A percentile compares a stretch with the other conserved stretches of the same genome.
Conservation (phyloP, 2,329 filamentous ascomycete genomes). For the Fusarium beomiforme region DNA sequence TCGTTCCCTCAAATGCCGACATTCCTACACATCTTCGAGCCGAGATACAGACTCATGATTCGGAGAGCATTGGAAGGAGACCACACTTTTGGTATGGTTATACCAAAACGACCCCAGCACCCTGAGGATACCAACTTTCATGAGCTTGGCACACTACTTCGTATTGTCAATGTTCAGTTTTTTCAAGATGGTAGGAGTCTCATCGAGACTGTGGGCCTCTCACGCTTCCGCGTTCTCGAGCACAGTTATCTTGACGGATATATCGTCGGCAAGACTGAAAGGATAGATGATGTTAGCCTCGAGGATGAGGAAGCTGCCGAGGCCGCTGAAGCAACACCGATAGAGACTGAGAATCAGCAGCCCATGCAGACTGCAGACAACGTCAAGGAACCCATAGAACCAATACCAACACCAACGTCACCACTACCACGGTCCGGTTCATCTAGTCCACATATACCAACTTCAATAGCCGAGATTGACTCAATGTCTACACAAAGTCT, state of each 20-base stretch:
- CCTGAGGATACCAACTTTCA: conserved; percentile 62
- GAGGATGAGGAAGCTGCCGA: conserved; percentile 83
- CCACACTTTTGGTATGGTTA: conserved; percentile 85
- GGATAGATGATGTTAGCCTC: conserved; percentile 82
- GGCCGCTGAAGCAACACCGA: conserved; percentile 63
- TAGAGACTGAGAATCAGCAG: background rate
- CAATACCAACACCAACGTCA: background rate
- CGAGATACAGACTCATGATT: conserved; percentile 92
- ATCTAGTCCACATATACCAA: conserved; percentile 4
- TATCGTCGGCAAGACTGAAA: conserved; percentile 77
- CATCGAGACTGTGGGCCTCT: conserved; percentile 79
- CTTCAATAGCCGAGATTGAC: conserved; percentile 31
- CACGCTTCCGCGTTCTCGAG: conserved; percentile 77
- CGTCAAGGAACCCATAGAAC: conserved; percentile 1
- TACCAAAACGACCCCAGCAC: conserved; percentile 66
- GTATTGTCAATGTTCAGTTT: conserved; percentile 77
- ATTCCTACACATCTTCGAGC: conserved; percentile 91
- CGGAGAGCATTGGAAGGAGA: conserved; percentile 78
- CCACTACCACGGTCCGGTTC: conserved; percentile 3
- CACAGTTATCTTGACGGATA: conserved; percentile 80
- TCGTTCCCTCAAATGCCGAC: conserved; percentile 86
- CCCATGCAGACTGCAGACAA: background rate
- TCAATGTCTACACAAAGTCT: conserved; percentile 76
- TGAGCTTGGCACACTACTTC: conserved; percentile 80
- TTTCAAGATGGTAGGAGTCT: conserved; percentile 84